phyloP scores from a whole-genome alignment of 768 basidiomycete species.

The Sporobolomyces pararoseus region DNA sequence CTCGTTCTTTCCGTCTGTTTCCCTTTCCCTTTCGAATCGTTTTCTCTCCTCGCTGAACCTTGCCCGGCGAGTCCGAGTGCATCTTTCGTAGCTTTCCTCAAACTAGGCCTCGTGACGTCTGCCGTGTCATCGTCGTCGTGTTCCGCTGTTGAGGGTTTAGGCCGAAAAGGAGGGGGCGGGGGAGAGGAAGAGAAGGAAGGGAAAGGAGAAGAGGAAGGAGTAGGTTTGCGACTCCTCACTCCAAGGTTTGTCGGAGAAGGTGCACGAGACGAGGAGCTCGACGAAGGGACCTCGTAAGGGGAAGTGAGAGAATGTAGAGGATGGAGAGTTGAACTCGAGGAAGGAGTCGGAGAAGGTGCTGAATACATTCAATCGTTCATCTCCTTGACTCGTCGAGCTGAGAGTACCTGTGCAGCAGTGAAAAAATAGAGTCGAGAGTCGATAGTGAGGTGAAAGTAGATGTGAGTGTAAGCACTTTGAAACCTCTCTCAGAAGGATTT shows the following conservation, averaged over 20 bases:
- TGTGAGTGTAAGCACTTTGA: not conserved
- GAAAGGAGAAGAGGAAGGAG: not conserved
- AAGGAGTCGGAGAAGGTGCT: not conserved
- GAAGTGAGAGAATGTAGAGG: not conserved
- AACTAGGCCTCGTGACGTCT: constrained; percentile 34
- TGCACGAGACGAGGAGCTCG: not conserved
- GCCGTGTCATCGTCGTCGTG: not conserved
- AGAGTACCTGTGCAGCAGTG: too few species aligned
- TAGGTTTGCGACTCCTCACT: not conserved
- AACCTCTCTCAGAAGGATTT: too few species aligned
- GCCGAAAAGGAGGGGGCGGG: not conserved
- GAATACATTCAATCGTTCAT: not conserved
- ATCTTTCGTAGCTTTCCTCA: constrained; percentile 30
- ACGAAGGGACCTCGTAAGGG: not conserved
- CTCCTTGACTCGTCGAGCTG: constrained; percentile 8
- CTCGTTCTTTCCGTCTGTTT: not conserved
- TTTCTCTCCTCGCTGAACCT: not conserved
- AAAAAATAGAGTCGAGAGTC: too few species aligned
- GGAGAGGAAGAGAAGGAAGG: not conserved
- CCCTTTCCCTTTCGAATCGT: not conserved
- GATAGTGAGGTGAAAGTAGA: too few species aligned
- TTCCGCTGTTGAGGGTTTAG: not conserved
- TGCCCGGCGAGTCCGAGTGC: not conserved
- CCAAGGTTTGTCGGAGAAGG: not conserved
- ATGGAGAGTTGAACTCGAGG: not conserved